These are phyloP conservation scores for Daldinia sp. DNA, from an alignment of 2,329 filamentous ascomycete species.

Conservation along the genomic window DNA sequence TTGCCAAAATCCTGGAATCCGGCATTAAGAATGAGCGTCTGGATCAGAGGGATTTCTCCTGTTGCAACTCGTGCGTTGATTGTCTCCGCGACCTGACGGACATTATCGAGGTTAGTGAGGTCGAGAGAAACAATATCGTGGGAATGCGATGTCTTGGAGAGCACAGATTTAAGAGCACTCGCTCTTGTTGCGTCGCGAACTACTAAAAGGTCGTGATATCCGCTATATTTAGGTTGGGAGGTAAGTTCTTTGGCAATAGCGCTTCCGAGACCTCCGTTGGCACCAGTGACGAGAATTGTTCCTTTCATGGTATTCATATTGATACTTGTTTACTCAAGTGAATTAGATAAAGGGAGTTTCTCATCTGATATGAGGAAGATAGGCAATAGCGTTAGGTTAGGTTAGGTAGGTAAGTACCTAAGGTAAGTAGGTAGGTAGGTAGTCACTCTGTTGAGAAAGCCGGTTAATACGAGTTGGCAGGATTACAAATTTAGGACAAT, in stretches of 20 bases:
- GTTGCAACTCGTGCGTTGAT: background rate
- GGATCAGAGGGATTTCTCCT: background rate
- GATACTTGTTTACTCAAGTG: too few species aligned
- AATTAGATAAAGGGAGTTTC: too few species aligned
- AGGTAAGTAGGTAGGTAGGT: too few species aligned
- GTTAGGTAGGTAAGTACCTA: too few species aligned
- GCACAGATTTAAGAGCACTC: background rate
- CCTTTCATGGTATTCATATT: background rate
- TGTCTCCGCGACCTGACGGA: background rate
- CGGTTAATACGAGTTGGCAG: too few species aligned
- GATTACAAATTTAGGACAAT: too few species aligned
- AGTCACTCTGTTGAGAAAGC: too few species aligned
- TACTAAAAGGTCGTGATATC: background rate
- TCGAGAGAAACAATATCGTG: background rate
- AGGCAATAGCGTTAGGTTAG: too few species aligned
- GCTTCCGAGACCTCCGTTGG: background rate
- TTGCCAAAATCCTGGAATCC: background rate
- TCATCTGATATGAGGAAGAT: too few species aligned
- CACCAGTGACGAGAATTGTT: background rate
- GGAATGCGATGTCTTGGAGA: background rate
- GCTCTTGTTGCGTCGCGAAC: background rate
- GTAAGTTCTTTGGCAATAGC: background rate
- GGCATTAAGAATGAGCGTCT: background rate
- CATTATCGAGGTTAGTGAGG: background rate
- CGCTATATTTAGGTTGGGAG: background rate